Evolutionary conservation across 2,329 filamentous ascomycete genomes (phyloP).

Genomic region (Botrytis fabae): DNA sequence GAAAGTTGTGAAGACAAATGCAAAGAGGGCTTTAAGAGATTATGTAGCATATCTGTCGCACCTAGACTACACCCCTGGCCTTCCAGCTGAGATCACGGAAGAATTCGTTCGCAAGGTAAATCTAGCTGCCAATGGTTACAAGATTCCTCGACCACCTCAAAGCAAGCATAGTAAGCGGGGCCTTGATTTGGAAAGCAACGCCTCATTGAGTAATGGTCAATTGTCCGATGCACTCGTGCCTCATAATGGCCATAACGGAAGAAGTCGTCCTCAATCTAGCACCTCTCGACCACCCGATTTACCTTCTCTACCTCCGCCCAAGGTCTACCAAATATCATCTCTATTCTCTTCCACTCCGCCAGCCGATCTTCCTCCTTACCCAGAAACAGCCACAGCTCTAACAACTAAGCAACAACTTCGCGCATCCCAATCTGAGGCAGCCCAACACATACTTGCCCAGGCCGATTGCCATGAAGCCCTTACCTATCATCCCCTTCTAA

Average conservation of each 20-base stretch:
- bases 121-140: conserved; percentile 51
- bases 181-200: conserved; percentile 39
- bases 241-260: conserved; percentile 41
- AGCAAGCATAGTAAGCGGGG: conserved; percentile 28
- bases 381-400: conserved; percentile 45
- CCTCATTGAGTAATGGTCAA: conserved; percentile 39
- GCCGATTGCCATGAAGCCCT: conserved; percentile 60
- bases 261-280: conserved; percentile 39
- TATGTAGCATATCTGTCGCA: conserved; percentile 70
- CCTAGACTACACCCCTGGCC: conserved; percentile 72
- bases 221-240: conserved; percentile 48
- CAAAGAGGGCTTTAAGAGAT: conserved; percentile 74
- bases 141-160: conserved; percentile 42
- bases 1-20: conserved; percentile 70
- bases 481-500: conserved; percentile 79
- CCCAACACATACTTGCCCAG: conserved; percentile 42
- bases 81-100: conserved; percentile 41
- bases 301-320: conserved; percentile 50
- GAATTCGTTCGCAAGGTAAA: conserved; percentile 59
- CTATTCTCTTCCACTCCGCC: conserved; percentile 72
- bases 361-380: conserved; percentile 66
- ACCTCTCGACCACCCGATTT: conserved; percentile 38
- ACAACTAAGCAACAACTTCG: conserved; percentile 40
- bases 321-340: conserved; percentile 56
- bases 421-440: conserved; percentile 37